These are phyloP conservation scores for Amanita pallidorosea DNA, from an alignment of 768 basidiomycete genomes.

Conservation along the genomic window DNA sequence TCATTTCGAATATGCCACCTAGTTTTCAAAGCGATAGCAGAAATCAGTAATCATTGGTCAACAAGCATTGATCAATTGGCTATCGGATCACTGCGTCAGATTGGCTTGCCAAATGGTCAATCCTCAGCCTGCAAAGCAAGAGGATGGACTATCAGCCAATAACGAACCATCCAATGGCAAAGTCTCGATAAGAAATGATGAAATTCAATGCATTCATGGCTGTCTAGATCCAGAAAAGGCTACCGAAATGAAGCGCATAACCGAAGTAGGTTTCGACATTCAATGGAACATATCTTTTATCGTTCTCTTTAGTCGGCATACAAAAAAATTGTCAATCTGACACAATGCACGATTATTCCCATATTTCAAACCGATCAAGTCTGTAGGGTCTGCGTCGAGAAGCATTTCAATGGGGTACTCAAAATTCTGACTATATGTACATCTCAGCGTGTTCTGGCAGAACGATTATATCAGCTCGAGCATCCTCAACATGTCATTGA, in stretches of 20 bases:
- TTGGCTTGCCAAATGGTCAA: slow-evolving; percentile 1
- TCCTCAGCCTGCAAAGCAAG: neutral
- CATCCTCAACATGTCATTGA: slow-evolving; percentile 51
- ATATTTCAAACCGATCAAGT: slow-evolving; percentile 37
- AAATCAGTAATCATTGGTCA: slow-evolving; percentile 51
- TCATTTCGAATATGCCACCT: neutral
- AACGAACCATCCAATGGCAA: slow-evolving; percentile 1
- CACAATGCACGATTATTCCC: slow-evolving; percentile 39
- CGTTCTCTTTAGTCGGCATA: slow-evolving; percentile 29
- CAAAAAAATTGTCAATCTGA: slow-evolving; percentile 28
- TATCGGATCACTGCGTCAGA: slow-evolving; percentile 28
- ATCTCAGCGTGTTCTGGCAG: slow-evolving; percentile 22
- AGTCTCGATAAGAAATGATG: slow-evolving; percentile 16
- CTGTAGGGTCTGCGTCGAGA: slow-evolving; percentile 49
- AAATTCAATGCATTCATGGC: slow-evolving; percentile 55
- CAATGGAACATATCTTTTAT: neutral
- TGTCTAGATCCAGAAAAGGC: slow-evolving; percentile 50
- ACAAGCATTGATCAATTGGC: slow-evolving; percentile 50
- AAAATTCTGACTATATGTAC: neutral
- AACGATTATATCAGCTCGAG: slow-evolving; percentile 56
- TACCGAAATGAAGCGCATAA: slow-evolving; percentile 58
- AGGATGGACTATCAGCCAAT: slow-evolving; percentile 1
- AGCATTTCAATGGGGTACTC: slow-evolving; percentile 39
- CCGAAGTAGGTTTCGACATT: slow-evolving; percentile 25
- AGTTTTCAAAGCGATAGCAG: slow-evolving; percentile 14